A percentile compares a stretch with the other conserved stretches of the same genome.
Evolutionary conservation across 345 rosid species (phyloP).

Genomic region (Camelina hispida): DNA sequence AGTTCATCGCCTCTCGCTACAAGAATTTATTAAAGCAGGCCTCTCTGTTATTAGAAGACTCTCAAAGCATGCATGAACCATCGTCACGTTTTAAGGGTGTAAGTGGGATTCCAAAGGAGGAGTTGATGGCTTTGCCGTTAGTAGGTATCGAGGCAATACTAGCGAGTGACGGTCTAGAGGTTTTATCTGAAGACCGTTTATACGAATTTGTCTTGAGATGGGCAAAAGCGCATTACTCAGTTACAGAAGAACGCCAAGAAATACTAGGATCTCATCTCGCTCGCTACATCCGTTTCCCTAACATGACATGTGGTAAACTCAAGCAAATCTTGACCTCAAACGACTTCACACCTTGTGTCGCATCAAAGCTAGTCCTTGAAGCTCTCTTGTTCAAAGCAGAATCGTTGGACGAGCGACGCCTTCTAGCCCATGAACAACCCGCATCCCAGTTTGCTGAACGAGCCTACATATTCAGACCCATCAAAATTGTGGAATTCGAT

Average conservation of each 20-base stretch:
- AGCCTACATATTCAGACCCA: slow-evolving; percentile 70
- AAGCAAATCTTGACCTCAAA: slow-evolving; percentile 69
- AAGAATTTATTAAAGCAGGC: slow-evolving; percentile 67
- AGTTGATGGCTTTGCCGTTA: slow-evolving; percentile 66
- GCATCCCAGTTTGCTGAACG: slow-evolving; percentile 67
- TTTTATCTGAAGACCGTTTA: slow-evolving; percentile 73
- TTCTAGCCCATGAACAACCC: slow-evolving; percentile 55
- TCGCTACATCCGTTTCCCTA: slow-evolving; percentile 72
- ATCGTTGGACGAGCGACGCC: slow-evolving; percentile 55
- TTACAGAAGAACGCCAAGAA: slow-evolving; percentile 64
- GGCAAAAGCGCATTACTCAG: slow-evolving; percentile 71
- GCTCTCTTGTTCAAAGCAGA: slow-evolving; percentile 85
- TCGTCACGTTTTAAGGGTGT: background rate
- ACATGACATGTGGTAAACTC: slow-evolving; percentile 73
- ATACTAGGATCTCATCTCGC: slow-evolving; percentile 63
- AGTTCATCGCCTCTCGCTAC: slow-evolving; percentile 64
- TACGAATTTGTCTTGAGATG: slow-evolving; percentile 75
- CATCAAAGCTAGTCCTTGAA: slow-evolving; percentile 67
- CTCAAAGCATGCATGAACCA: slow-evolving; percentile 1
- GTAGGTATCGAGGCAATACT: slow-evolving; percentile 82
- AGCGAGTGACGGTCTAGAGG: slow-evolving; percentile 66
- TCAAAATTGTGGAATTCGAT: slow-evolving; percentile 79
- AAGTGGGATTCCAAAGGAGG: background rate
- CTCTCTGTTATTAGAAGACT: background rate
- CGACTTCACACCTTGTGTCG: slow-evolving; percentile 63